Evolutionary conservation across 805 yeast species (phyloP), one percentile per base, ranked within the genome.

Genomic region (Metschnikowia dekortorum): DNA sequence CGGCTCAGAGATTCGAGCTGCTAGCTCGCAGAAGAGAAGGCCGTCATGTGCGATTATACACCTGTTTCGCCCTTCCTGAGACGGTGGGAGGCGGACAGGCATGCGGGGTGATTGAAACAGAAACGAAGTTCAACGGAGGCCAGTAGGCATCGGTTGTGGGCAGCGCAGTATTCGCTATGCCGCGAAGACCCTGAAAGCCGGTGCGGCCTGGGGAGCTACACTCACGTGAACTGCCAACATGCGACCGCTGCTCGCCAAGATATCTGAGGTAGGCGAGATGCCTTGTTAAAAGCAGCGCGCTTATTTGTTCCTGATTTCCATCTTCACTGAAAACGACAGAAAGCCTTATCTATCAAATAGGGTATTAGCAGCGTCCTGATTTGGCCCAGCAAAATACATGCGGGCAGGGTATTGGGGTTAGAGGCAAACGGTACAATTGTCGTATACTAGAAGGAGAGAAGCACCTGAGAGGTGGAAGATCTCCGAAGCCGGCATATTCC

Each of bases 191-290:
- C 11, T 28, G 9, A n/a, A n/a, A 39, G 16, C 41, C 29, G 42
- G 36, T 30, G 22, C 36, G 16, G 40, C 29, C 31, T 16, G n/a
- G 6, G 31, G 44, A 41, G 44, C 36, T 33, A 41, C 29, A 4
- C 22, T 16, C 44, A 41, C 44, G 36, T 41, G 36, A 32, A 26
- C 13, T 28, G 28, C n/a, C 31, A 16, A 38, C 45, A 29, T 38
- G 14, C 30, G 31, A 39, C 35, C 11, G 16, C n/a, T 29, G 9
- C 16, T 45, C 38, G 40, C 47, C 29, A 37, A 26, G 43, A n/a
- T 32, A 31, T 28, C n/a, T 8, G 29, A 48, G 22, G 37, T 40
- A 32, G 46, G 47, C 32, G 47, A 46, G 47, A 10, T 46, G 49
- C 46, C 26, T 22, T 8, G 33, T 28, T 40, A 30, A 36, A 36